phyloP scores from a whole-genome alignment of 177 flowering plant species.

The Vitis hybrid region DNA sequence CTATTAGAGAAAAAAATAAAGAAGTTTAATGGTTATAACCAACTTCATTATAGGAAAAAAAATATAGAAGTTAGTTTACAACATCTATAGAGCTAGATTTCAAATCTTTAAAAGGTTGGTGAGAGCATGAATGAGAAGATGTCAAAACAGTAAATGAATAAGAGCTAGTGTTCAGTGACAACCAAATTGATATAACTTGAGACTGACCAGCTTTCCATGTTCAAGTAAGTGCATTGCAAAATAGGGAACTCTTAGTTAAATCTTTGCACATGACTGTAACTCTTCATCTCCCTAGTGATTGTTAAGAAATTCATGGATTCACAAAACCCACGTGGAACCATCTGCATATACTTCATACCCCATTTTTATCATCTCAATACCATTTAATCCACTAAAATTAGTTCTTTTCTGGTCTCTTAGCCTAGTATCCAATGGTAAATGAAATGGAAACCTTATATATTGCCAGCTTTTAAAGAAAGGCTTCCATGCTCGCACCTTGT shows the following conservation, averaged over 20 bases:
- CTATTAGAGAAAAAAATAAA: too few species aligned
- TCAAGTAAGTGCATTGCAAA: slow-evolving; percentile 65
- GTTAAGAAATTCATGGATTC: slow-evolving; percentile 56
- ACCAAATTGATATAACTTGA: not conserved
- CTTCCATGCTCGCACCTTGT: slow-evolving; percentile 84
- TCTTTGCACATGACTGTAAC: slow-evolving; percentile 42
- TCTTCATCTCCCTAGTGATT: slow-evolving; percentile 33
- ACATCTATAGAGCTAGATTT: not conserved
- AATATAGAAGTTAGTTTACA: too few species aligned
- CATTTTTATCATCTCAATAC: slow-evolving; percentile 41
- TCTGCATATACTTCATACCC: slow-evolving; percentile 91
- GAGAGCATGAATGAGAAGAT: not conserved
- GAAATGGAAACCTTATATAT: slow-evolving; percentile 42
- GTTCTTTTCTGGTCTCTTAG: slow-evolving; percentile 26
- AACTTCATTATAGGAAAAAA: too few species aligned
- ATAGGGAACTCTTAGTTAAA: slow-evolving; percentile 54
- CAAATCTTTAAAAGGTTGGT: too few species aligned
- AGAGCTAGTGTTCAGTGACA: too few species aligned
- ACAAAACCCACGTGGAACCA: slow-evolving; percentile 80
- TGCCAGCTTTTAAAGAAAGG: slow-evolving; percentile 61
- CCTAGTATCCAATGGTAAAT: slow-evolving; percentile 39
- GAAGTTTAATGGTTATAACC: too few species aligned
- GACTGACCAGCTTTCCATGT: slow-evolving; percentile 53
- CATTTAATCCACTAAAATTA: slow-evolving; percentile 28
- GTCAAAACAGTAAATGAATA: not conserved